Conservation (phyloP, 441 rosid species). For the Mallotus japonicus region DNA sequence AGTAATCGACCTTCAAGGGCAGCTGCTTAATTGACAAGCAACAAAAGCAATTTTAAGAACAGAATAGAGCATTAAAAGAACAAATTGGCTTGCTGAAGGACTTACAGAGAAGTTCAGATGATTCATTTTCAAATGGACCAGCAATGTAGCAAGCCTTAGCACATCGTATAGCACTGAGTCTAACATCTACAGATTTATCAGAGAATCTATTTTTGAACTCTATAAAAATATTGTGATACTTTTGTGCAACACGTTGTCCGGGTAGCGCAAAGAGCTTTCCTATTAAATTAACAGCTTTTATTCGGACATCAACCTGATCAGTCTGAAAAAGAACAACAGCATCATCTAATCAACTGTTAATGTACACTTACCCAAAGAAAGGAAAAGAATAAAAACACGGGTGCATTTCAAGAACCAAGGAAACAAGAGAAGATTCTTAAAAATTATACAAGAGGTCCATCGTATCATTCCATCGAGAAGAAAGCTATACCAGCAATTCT, state of each 20-base stretch:
- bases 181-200: conserved; percentile 91
- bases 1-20: conserved; percentile 73
- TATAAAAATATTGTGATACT: conserved; percentile 56
- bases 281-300: conserved; percentile 79
- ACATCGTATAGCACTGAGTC: conserved; percentile 69
- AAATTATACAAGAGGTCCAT: neutral
- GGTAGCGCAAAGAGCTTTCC: conserved; percentile 74
- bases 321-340: conserved; percentile 48
- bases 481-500: conserved; percentile 69
- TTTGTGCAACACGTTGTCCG: conserved; percentile 49
- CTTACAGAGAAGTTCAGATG: conserved; percentile 68
- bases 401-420: neutral
- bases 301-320: conserved; percentile 93
- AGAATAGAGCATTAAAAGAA: conserved; percentile 27
- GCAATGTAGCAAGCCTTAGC: conserved; percentile 69
- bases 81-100: conserved; percentile 18
- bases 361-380: conserved; percentile 8
- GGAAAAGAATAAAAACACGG: conserved; percentile 6
- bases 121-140: conserved; percentile 57
- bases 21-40: conserved; percentile 44
- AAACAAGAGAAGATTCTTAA: neutral
- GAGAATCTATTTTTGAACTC: conserved; percentile 90
- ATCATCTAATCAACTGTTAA: conserved; percentile 20
- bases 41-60: conserved; percentile 20
- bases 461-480: neutral